Evolutionary conservation across 768 basidiomycete genomes (phyloP).

Genomic region (Podaxis rugospora): DNA sequence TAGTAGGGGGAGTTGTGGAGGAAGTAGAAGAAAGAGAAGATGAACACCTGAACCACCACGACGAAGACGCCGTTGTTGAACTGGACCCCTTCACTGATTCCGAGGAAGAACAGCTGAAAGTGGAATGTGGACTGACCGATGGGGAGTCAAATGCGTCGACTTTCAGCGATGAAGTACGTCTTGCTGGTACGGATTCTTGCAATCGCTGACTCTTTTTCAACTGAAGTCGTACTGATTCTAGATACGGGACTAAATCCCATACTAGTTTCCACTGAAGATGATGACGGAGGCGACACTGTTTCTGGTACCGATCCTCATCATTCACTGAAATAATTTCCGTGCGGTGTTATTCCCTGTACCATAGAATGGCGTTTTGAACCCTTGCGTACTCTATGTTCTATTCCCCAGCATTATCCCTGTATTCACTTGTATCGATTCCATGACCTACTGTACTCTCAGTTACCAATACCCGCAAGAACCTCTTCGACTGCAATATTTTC

Average conservation of each 20-base stretch:
- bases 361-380: constrained; percentile 1
- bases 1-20: neutral
- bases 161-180: neutral
- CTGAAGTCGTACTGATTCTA: neutral
- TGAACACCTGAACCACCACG: constrained; percentile 18
- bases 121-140: constrained; percentile 40
- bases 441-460: constrained; percentile 3
- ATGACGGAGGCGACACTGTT: constrained; percentile 15
- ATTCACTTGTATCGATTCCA: neutral
- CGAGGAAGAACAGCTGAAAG: constrained; percentile 18
- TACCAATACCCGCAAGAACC: constrained; percentile 24
- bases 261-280: constrained; percentile 18
- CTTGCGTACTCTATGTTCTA: neutral
- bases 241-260: neutral
- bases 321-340: constrained; percentile 12
- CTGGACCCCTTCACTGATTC: neutral
- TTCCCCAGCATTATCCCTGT: constrained; percentile 10
- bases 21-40: constrained; percentile 16
- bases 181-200: neutral
- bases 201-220: neutral
- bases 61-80: neutral
- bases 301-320: constrained; percentile 13
- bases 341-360: neutral
- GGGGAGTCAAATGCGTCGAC: constrained; percentile 26
- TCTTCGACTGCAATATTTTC: constrained; percentile 37